Evolutionary conservation across 2,329 filamentous ascomycete species (phyloP), one percentile per base, ranked within the genome.

Genomic region (Diplodia seriata): DNA sequence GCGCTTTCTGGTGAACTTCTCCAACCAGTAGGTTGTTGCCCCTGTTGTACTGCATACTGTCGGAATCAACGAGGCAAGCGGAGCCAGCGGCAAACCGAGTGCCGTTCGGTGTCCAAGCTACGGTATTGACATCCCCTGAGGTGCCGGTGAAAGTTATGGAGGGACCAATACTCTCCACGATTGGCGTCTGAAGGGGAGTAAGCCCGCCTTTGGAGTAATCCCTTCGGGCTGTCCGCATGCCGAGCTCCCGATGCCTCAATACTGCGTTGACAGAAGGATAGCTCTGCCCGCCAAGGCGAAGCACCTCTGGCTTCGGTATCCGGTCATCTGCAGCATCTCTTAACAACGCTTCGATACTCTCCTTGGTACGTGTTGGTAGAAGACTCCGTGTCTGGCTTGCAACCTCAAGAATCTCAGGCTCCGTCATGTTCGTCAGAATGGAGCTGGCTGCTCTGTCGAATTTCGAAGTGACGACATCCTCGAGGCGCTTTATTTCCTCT

Each of bases 11-110:
- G 1, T 73, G 70, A 3, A 82, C 70, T 69, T 86, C 78, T 1
- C 87, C 87, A 43, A 86, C 74, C 1, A 89, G 72, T 0, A 89
- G 76, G 70, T 89, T 89, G 68, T 86, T 85, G 0, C 81, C 78
- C 49, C 84, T 78, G 68, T 89, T 89, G 72, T 89, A 89, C 50
- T 86, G 83, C 82, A 87, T 85, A n/a, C 83, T 85, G 55, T 82
- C 77, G 3, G 79, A 74, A 70, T 89, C 86, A 3, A 82, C 82
- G 5, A 86, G 82, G 36, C 86, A 84, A 6, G 86, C 83, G 4
- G 86, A 84, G 1, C 86, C 87, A 11, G 84, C 85, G 33, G 84
- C 86, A 71, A 89, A 89, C 3, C 72, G 77, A 2, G 80, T 80
- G 2, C 86, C 84, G 73, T 86, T 80, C 2, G 82, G 80, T 2